These are phyloP conservation scores for Xylariomycetidae sp. DNA, from an alignment of 2,329 filamentous ascomycete species.

Conservation along the genomic window DNA sequence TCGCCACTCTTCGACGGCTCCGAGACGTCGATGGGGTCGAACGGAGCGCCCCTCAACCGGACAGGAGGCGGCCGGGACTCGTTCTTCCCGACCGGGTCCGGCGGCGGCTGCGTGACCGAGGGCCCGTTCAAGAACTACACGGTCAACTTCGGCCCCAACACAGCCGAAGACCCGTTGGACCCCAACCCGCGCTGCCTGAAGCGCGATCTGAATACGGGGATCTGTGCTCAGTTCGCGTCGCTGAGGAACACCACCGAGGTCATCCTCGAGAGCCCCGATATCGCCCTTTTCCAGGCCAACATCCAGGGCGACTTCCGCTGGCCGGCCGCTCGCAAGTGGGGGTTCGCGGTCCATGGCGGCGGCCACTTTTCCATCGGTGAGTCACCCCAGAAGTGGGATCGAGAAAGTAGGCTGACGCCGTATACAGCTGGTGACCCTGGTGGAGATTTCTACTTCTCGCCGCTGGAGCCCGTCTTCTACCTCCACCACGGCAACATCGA, in stretches of 20 bases:
- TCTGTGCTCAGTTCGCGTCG: constrained; percentile 23
- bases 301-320: constrained; percentile 32
- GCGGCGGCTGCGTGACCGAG: constrained; percentile 45
- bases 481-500: constrained; percentile 42
- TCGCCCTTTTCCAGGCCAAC: constrained; percentile 33
- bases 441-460: constrained; percentile 36
- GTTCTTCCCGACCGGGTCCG: constrained; percentile 37
- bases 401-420: no score
- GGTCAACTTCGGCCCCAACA: constrained; percentile 33
- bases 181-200: constrained; percentile 38
- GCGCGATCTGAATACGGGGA: constrained; percentile 32
- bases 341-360: constrained; percentile 27
- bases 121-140: constrained; percentile 40
- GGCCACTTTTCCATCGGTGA: constrained; percentile 30
- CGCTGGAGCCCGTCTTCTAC: constrained; percentile 40
- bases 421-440: constrained; percentile 37
- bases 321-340: constrained; percentile 19
- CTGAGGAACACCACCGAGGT: constrained; percentile 30
- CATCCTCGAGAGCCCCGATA: constrained; percentile 29
- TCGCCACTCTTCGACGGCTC: constrained; percentile 41
- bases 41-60: constrained; percentile 31
- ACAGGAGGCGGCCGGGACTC: constrained; percentile 9
- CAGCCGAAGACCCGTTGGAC: constrained; percentile 21
- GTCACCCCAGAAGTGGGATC: no score
- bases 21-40: constrained; percentile 36